Evolutionary conservation across 257 asterid species (phyloP), one percentile per base, ranked within the genome.

Genomic region (Cruciata laevipes): DNA sequence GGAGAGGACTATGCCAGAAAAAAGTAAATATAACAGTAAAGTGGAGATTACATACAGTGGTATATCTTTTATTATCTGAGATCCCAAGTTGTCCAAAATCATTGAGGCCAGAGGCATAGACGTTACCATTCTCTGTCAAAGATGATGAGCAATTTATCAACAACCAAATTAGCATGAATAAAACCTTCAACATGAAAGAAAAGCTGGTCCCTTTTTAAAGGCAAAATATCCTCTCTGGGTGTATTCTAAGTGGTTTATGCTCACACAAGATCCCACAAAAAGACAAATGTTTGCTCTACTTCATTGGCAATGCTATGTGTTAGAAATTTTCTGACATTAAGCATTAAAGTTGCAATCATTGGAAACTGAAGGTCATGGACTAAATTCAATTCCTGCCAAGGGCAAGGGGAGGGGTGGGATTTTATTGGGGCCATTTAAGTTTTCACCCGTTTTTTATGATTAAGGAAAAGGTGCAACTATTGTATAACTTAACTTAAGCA

Each of bases 61-160:
- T 60, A 78, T 93, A 82, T 68, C 78, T 80, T 78, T 69, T 81
- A 69, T 78, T 79, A 66, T 81, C 88, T 71, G 90, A 78, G 71
- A 84, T 77, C 62, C 99, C 99, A 35, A 93, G 95, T 80, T 93
- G 97, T 74, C 99, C 95, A 56, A 73, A 88, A 82, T 93, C 99
- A 79, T 93, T 93, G 70, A 93, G 89, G 65, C 99, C 99, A 51
- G 95, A 83, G 49, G 95, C 95, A 81, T 86, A 93, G 67, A 93
- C 90, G 67, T 74, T 83, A 61, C 99, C 97, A 78, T 76, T 85
- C 76, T 88, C 97, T 93, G 96, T 70, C 76, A 79, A 77, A 33
- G 59, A 74, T 70, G 71, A 75, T 63, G 68, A 55, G 63, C 66
- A 35, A 44, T 56, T 65, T 66, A 80, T 67, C 72, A 74, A 77